Conservation (phyloP, 441 rosid species). For the Theobroma grandiflorum region DNA sequence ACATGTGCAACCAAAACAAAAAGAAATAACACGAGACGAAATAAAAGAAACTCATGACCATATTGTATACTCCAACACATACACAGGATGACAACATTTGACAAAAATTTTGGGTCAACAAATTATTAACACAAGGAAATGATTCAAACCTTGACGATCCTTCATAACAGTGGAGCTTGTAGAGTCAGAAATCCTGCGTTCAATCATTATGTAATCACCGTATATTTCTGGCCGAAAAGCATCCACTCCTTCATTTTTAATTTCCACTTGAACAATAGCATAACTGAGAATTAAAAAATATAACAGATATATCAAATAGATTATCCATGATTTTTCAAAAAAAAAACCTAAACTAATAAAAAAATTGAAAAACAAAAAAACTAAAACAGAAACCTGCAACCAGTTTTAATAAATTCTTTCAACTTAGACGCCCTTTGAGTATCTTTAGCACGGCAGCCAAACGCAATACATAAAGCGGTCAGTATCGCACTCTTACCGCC, state of each 20-base stretch:
- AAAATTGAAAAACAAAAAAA: neutral
- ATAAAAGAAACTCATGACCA: neutral
- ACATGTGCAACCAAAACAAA: slow-evolving; percentile 19
- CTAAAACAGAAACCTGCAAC: slow-evolving; percentile 66
- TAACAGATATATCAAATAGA: slow-evolving; percentile 7
- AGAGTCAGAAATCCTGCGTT: slow-evolving; percentile 77
- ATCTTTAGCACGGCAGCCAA: slow-evolving; percentile 88
- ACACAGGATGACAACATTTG: neutral
- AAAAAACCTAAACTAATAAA: neutral
- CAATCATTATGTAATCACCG: slow-evolving; percentile 68
- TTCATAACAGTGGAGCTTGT: slow-evolving; percentile 62
- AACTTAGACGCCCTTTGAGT: slow-evolving; percentile 86
- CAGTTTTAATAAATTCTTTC: slow-evolving; percentile 87
- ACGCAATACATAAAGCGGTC: slow-evolving; percentile 92
- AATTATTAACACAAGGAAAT: neutral
- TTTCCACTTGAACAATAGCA: slow-evolving; percentile 69
- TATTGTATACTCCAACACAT: neutral
- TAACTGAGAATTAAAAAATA: slow-evolving; percentile 46
- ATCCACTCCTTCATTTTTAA: slow-evolving; percentile 81
- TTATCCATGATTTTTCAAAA: neutral
- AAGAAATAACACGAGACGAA: neutral
- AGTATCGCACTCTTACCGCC: slow-evolving; percentile 96
- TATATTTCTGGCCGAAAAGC: slow-evolving; percentile 74
- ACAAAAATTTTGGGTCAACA: neutral
- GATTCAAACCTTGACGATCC: slow-evolving; percentile 65